A percentile compares a stretch with the other conserved stretches of the same genome.
Conservation (phyloP, 495 filamentous ascomycete species). For the Penicilliopsis zonata region DNA sequence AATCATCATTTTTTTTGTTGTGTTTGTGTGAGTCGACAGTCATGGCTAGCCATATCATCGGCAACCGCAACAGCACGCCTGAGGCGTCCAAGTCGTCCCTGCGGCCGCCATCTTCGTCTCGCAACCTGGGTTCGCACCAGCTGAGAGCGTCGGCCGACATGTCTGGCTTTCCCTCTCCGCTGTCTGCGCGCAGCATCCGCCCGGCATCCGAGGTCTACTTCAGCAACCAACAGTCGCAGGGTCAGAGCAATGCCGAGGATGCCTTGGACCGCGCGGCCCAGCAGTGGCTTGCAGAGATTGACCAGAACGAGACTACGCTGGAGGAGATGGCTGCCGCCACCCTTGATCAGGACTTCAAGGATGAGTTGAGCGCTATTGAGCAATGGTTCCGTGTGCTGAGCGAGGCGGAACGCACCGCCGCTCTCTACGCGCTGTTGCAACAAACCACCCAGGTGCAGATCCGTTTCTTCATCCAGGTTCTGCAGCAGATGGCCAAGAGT, state of each 20-base stretch:
- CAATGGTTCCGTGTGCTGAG: conserved; percentile 98
- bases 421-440: conserved; percentile 88
- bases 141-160: conserved; percentile 95
- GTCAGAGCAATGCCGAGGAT: conserved; percentile 64
- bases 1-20: conserved; percentile 30
- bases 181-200: conserved; percentile 69
- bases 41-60: conserved; percentile 53
- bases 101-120: conserved; percentile 78
- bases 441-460: conserved; percentile 99
- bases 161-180: conserved; percentile 71
- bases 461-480: conserved; percentile 95
- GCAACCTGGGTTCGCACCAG: conserved; percentile 69
- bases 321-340: conserved; percentile 99
- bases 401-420: conserved; percentile 91
- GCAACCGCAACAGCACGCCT: conserved; percentile 95
- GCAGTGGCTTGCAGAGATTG: conserved; percentile 98
- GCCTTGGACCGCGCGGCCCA: conserved; percentile 86
- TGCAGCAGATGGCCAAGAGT: conserved; percentile 96
- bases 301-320: conserved; percentile 92
- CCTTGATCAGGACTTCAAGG: conserved; percentile 97
- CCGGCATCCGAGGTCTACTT: conserved; percentile 90
- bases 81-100: conserved; percentile 79
- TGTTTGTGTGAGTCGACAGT: too few species aligned
- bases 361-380: conserved; percentile 96
- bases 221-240: conserved; percentile 55